Evolutionary conservation across 2,329 filamentous ascomycete species (phyloP).

Genomic region (Xylaria arbuscula): DNA sequence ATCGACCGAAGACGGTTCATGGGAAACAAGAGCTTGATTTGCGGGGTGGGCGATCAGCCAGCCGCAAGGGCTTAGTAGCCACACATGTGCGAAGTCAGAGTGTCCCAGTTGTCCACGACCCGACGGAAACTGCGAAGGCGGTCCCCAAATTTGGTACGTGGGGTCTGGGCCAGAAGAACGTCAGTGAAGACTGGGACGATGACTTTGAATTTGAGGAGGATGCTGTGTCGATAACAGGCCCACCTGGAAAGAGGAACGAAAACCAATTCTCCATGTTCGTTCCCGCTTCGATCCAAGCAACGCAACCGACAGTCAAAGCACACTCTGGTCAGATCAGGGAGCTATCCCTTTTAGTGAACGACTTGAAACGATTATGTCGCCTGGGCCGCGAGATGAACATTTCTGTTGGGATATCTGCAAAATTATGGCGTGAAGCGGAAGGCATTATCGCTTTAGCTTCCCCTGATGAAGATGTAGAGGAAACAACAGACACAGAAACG

Average conservation of each 20-base stretch:
- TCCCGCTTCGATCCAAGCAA: slow-evolving; percentile 81
- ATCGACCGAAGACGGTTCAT: slow-evolving; percentile 78
- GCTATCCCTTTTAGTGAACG: slow-evolving; percentile 82
- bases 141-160: slow-evolving; percentile 81
- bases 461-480: slow-evolving; percentile 67
- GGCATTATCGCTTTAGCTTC: slow-evolving; percentile 88
- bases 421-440: slow-evolving; percentile 83
- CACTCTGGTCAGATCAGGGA: slow-evolving; percentile 88
- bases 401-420: slow-evolving; percentile 66
- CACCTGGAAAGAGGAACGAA: slow-evolving; percentile 51
- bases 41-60: slow-evolving; percentile 74
- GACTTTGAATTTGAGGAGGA: slow-evolving; percentile 79
- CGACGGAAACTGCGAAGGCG: slow-evolving; percentile 66
- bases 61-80: slow-evolving; percentile 74
- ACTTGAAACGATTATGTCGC: slow-evolving; percentile 80
- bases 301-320: slow-evolving; percentile 82
- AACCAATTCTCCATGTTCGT: slow-evolving; percentile 71
- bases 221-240: slow-evolving; percentile 52
- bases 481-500: slow-evolving; percentile 50
- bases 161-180: slow-evolving; percentile 81
- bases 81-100: slow-evolving; percentile 84
- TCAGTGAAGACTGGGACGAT: slow-evolving; percentile 89
- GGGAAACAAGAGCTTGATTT: slow-evolving; percentile 78
- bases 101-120: slow-evolving; percentile 77
- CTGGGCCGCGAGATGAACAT: slow-evolving; percentile 76